Evolutionary conservation across 345 rosid genomes (phyloP), one percentile per base, ranked within the genome.

Genomic region (Eucalyptus pumila): DNA sequence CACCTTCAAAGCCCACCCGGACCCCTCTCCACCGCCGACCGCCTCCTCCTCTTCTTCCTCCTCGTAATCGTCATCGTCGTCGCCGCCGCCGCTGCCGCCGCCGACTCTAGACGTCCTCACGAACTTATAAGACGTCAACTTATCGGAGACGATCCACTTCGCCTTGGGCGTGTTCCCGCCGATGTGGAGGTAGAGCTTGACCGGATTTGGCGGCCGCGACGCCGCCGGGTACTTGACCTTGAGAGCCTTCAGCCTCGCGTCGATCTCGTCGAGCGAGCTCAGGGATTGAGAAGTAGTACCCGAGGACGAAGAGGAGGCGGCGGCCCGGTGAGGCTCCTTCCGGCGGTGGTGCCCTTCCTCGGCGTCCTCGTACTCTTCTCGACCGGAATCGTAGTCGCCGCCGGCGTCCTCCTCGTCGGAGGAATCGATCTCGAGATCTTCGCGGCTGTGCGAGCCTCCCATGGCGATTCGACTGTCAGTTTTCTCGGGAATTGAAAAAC

Each of bases 151-250:
- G 80, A 95, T 72, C 99, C 99, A 96, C 91, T 95, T 97, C 85
- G 99, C 98, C 88, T 91, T 92, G 5, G 99, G 98, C 32, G 98
- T 94, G 92, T 93, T 94, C 45, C 99, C 99, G 24, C 98, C 98
- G 50, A 96, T 89, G 52, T 97, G 96, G 50, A 95, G 97, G 89
- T 96, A 95, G 42, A 96, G 98, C 95, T 96, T 96, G 13, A 96
- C 99, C 14, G 94, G 93, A 89, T 94, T 93, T 48, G 92, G 93
- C 42, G 60, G 90, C 4, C 86, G 44, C 85, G 89, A 80, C 14
- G 88, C 86, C 14, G 91, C 37, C 6, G 92, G 89, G 67, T 95
- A 95, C 89, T 96, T 95, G 58, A 96, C 83, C 88, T 93, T 94
- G 21, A 97, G 92, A n/a, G 96, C 93, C 88, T 91, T 94, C 26